These are phyloP conservation scores for Metschnikowia koreensis DNA, from an alignment of 805 yeast species.

Conservation along the genomic window DNA sequence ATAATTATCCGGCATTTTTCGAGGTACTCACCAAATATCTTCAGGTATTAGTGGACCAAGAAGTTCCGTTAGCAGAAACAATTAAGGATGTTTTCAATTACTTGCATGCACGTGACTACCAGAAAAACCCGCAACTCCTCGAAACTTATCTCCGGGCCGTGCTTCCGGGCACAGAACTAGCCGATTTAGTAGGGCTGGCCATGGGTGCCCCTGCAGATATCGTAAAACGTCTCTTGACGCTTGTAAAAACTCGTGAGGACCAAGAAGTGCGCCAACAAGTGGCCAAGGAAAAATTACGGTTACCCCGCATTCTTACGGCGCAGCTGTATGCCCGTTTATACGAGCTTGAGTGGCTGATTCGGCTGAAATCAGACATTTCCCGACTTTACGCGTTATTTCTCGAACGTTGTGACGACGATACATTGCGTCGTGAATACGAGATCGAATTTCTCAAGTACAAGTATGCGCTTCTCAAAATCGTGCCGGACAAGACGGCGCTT, in stretches of 20 bases:
- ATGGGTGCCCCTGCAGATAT: slow-evolving; percentile 48
- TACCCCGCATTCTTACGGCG: slow-evolving; percentile 42
- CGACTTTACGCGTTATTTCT: slow-evolving; percentile 54
- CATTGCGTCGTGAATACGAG: slow-evolving; percentile 56
- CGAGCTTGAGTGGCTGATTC: slow-evolving; percentile 46
- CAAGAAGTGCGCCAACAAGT: slow-evolving; percentile 37
- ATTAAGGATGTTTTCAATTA: slow-evolving; percentile 48
- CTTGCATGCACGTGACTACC: slow-evolving; percentile 34
- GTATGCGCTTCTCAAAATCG: slow-evolving; percentile 49
- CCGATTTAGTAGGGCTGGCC: slow-evolving; percentile 47
- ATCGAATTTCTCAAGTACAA: slow-evolving; percentile 57
- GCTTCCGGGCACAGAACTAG: slow-evolving; percentile 56
- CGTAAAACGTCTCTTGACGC: slow-evolving; percentile 42
- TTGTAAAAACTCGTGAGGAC: slow-evolving; percentile 41
- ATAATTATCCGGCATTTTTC: slow-evolving; percentile 47
- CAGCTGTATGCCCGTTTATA: slow-evolving; percentile 40
- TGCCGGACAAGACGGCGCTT: slow-evolving; percentile 49
- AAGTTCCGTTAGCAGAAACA: slow-evolving; percentile 48
- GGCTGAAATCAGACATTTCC: slow-evolving; percentile 51
- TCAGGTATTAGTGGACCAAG: slow-evolving; percentile 39
- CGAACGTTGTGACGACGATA: slow-evolving; percentile 60
- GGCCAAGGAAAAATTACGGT: slow-evolving; percentile 49
- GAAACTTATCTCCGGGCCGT: slow-evolving; percentile 50
- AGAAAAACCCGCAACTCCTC: slow-evolving; percentile 31
- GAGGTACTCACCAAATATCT: slow-evolving; percentile 45